Evolutionary conservation across 371 early-diverging fungal species (phyloP), one percentile per base, ranked within the genome.

Genomic region (Globomyces sp.): DNA sequence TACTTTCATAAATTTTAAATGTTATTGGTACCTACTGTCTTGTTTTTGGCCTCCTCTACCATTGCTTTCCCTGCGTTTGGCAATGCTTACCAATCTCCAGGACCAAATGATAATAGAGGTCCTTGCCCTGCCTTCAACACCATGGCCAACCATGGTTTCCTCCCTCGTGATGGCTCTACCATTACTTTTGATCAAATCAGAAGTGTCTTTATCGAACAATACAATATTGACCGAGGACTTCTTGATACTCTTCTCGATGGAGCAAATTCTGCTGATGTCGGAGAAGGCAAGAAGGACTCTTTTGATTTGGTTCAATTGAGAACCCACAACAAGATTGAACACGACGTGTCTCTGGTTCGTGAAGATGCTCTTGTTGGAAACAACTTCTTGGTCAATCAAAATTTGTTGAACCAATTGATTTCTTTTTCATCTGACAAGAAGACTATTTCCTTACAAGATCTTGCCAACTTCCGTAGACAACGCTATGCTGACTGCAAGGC

Each of bases 131-230:
- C 60, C 9, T 58, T 75, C 53, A 74, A 74, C 69, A 39, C 68
- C 9, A 51, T 73, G 48, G 73, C 76, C 42, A 76, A 76, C 70
- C 74, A 74, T 63, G 77, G 77, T 41, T 70, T 58, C 66, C 55
- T 77, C 34, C 74, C 77, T 5, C 65, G 77, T 40, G 58, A 67
- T 57, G 77, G 74, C 2, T 13, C 34, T 49, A 42, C 45, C 39
- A 63, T 63, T n/a, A 46, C 63, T 41, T 13, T 47, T 4, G n/a
- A 63, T 24, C 51, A 63, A 41, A 52, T 63, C 41, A 40, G 46
- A 3, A 43, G 36, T 50, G n/a, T 6, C 36, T 63, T 63, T 49
- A 41, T 48, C 2, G 37, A 41, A 11, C 42, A 41, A 43, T 11
- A 48, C 36, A 48, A 47, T 2, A 43, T 63, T 50, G 63, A 63